Base-by-base conservation (phyloP, 108 stramenopile species). In the Nitzschia putrida region DNA sequence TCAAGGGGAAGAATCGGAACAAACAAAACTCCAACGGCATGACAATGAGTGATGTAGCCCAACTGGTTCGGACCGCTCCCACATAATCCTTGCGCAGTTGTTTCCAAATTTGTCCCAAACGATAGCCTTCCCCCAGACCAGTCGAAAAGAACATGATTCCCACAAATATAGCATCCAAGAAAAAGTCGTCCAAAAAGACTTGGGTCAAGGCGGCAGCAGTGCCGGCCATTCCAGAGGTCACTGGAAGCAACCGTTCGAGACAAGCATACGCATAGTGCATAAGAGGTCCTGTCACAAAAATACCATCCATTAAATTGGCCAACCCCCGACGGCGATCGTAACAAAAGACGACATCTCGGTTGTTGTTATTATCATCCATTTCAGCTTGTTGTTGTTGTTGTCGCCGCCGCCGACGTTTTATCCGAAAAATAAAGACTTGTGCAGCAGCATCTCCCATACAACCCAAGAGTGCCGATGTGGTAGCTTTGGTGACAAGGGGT, bases 1-100 rank as follows among this genome's bases (percentile, higher is more conserved):
- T 76, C 5, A 90, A 56, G 0, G 91, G 91, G 8, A 92, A 68
- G 74, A 82, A 92, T 18, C 88, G 83, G 72, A 92, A 92, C 7
- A 72, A 76, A 7, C 87, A 34, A 65, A 92, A 86, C 61, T 86
- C 78, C 41, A 89, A 22, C 2, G 91, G 91, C 67, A 87, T 78
- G 38, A 89, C 53, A 1, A 75, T 50, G 10, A 73, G n/a, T 42
- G 80, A 79, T 4, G 87, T 87, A 0, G 74, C n/a, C 77, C 87
- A 84, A 22, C 82, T 67, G 16, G 88, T 86, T 59, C 78, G 83
- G 37, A 92, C 60, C 3, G 91, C 81, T 3, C 74, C 66, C 5
- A 76, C 58, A 52, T 83, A 89, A 22, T 83, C 84, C 22, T 59
- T 61, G 34, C 68, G 57, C 24, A 89, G 65, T 60, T 89, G 85